Base-by-base conservation (phyloP, 1,284 basidiomycete genomes). In the Cutaneotrichosporon cutaneum region DNA sequence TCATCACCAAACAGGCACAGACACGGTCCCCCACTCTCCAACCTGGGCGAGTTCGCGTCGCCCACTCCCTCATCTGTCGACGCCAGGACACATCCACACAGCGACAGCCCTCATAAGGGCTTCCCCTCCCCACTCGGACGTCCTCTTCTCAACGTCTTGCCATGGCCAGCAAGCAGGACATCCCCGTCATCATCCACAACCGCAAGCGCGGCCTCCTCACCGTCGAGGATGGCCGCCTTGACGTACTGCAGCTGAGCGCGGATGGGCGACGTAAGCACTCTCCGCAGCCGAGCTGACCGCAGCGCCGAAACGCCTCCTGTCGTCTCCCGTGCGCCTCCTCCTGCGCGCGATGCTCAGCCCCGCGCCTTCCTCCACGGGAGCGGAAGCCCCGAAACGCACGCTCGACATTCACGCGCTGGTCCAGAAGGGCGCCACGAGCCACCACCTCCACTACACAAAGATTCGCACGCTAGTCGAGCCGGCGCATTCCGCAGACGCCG, bases 401-500 rank as follows among this genome's bases (percentile, higher is more conserved):
- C 64, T 78, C 21, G 75, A 77, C 56, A 62, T 78, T 21, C 69
- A 72, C 55, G 65, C 67, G 7, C 64, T 77, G 18, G 59, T 65
- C 9, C 65, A 66, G 45, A 73, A 70, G 60, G 65, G 68, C 14
- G 42, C 52, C 1, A 60, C 59, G 26, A 56, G 56, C 27, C 54
- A 57, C n/a, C 4, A 60, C 9, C 64, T 77, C 13, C 60, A 68
- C n/a, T 58, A 76, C n/a, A 64, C 62, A 60, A 74, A 73, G 61
- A 65, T 78, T 57, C 77, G 76, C 56, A 74, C 77, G 9, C 62
- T 79, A 27, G 72, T 79, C 10, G 74, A 77, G 53, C 66, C 70
- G 33, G 61, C 65, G 47, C 69, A 74, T 44, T 47, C 65, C 16
- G 54, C 61, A 33, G 73, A 76, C 7, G 85, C 84, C 2, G 72